Evolutionary conservation across 2,329 filamentous ascomycete species (phyloP).

Genomic region (Paramyrothecium roridum): DNA sequence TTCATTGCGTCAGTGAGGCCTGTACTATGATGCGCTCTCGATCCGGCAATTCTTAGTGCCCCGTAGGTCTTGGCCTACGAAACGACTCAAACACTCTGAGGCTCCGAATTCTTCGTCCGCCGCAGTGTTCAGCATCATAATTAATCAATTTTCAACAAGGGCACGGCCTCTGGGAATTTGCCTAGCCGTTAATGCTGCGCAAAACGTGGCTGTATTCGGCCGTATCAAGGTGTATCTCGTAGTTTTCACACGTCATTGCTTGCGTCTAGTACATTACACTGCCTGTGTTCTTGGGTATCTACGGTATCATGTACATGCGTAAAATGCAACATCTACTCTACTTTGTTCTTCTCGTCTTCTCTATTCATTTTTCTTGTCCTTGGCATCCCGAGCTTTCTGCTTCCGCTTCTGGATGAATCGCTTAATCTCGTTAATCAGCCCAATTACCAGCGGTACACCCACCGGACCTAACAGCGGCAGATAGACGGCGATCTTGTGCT

Average conservation of each 20-base stretch:
- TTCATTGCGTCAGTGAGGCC: not conserved
- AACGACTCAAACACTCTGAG: too few relatives aligned
- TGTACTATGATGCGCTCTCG: too few relatives aligned
- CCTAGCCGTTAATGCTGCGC: too few relatives aligned
- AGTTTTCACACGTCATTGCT: too few relatives aligned
- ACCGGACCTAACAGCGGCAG: conserved; percentile 86
- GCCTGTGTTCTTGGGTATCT: conserved; percentile 6
- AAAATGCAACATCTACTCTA: not conserved
- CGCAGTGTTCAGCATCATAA: too few relatives aligned
- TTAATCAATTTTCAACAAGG: too few relatives aligned
- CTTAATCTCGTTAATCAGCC: conserved; percentile 76
- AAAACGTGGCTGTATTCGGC: too few relatives aligned
- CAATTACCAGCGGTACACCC: conserved; percentile 84
- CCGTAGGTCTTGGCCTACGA: too few relatives aligned
- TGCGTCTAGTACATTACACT: not conserved
- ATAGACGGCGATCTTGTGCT: conserved; percentile 97
- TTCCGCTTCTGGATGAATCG: conserved; percentile 49
- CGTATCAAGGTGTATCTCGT: too few relatives aligned
- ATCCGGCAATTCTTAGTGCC: too few relatives aligned
- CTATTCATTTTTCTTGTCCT: conserved; percentile 34
- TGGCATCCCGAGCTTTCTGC: conserved; percentile 36
- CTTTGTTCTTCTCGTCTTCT: not conserved
- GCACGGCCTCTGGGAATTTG: too few relatives aligned
- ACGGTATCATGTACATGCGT: not conserved
- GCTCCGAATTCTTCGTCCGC: too few relatives aligned